A percentile compares a stretch with the other conserved stretches of the same genome.
phyloP scores from a whole-genome alignment of 148 eudicot species.

The Heliosperma pusillum region DNA sequence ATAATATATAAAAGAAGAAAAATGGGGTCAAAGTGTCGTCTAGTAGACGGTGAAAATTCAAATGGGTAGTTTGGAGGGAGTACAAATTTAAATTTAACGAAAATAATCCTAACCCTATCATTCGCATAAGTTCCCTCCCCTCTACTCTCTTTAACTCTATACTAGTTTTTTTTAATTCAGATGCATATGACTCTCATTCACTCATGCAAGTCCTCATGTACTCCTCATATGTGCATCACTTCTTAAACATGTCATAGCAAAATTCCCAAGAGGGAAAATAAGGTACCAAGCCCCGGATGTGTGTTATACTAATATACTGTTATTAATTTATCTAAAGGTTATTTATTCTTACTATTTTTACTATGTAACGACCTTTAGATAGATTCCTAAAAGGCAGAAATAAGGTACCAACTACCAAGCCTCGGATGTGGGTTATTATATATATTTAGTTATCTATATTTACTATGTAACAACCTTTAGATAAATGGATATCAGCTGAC shows the following conservation, averaged over 20 bases:
- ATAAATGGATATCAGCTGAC: slow-evolving; percentile 77
- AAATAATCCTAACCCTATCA: background rate
- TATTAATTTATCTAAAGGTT: background rate
- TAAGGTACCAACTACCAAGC: no score
- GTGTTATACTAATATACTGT: no score
- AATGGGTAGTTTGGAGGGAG: no score
- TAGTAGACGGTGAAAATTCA: no score
- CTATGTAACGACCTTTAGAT: background rate
- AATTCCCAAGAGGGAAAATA: background rate
- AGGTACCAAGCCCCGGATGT: background rate
- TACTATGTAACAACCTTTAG: slow-evolving; percentile 56
- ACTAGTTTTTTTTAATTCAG: background rate
- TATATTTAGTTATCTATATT: background rate
- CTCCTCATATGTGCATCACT: background rate
- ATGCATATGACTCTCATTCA: background rate
- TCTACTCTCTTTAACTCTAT: background rate
- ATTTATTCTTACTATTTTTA: background rate
- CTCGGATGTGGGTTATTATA: background rate
- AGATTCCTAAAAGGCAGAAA: no score
- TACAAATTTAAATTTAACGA: background rate
- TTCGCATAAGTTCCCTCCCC: background rate
- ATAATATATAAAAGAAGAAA: no score
- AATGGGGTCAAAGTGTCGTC: no score
- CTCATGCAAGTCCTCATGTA: background rate
- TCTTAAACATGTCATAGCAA: background rate